Evolutionary conservation across 768 basidiomycete species (phyloP).

Genomic region (Pleurotus cornucopiae): DNA sequence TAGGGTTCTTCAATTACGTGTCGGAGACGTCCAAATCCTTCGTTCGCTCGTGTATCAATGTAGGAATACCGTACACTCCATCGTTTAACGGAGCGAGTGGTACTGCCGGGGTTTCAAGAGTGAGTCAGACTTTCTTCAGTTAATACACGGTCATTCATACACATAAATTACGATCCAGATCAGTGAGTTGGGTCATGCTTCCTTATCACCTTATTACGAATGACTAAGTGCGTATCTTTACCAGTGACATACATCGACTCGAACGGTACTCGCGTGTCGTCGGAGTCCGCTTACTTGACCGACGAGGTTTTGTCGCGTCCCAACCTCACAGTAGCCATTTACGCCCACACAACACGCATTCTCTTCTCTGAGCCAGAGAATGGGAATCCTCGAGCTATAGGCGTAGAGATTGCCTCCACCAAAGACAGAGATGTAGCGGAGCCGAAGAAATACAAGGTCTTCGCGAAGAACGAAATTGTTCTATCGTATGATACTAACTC

Average conservation of each 20-base stretch:
- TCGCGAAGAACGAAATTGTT: conserved; percentile 52
- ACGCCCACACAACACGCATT: conserved; percentile 50
- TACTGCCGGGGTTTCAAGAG: conserved; percentile 58
- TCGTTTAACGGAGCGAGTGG: conserved; percentile 58
- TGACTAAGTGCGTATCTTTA: conserved; percentile 1
- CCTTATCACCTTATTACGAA: not conserved
- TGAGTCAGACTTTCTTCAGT: conserved; percentile 21
- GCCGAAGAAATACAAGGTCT: conserved; percentile 31
- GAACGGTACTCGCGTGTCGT: conserved; percentile 45
- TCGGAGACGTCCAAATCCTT: conserved; percentile 47
- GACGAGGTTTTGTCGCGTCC: conserved; percentile 50
- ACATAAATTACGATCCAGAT: conserved; percentile 24
- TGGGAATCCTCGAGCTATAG: conserved; percentile 39
- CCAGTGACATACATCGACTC: conserved; percentile 64
- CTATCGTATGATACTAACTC: conserved; percentile 36
- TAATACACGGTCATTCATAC: not conserved
- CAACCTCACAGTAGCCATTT: conserved; percentile 55
- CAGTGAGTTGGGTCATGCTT: conserved; percentile 40
- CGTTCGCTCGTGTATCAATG: conserved; percentile 44
- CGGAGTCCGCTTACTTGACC: conserved; percentile 63
- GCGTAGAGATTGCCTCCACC: conserved; percentile 49
- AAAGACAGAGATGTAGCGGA: conserved; percentile 21
- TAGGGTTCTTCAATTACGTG: conserved; percentile 52
- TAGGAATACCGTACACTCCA: conserved; percentile 46
- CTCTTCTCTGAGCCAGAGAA: conserved; percentile 31